Conservation (phyloP, 257 asterid species). For the Anisodus acutangulus region DNA sequence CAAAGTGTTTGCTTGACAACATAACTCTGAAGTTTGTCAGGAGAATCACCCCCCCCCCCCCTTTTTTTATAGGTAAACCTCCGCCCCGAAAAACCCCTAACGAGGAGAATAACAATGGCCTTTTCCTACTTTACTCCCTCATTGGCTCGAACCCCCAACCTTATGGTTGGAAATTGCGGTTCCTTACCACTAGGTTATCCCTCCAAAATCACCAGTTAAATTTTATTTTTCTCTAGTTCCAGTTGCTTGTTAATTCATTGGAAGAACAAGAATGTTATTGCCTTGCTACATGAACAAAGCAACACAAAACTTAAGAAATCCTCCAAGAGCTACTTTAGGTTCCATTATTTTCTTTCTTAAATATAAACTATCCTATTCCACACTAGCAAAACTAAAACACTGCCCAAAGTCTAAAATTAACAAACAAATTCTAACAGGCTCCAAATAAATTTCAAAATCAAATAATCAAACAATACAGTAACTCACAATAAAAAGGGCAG, state of each 20-base stretch:
- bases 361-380: neutral
- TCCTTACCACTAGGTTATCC: neutral
- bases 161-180: neutral
- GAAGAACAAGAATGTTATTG: neutral
- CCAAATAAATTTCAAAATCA: neutral
- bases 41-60: neutral
- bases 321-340: neutral
- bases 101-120: neutral
- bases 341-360: neutral
- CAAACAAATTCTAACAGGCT: neutral
- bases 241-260: neutral
- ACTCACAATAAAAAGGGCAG: neutral
- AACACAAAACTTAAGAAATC: neutral
- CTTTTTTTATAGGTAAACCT: neutral
- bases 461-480: neutral
- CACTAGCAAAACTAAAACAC: neutral
- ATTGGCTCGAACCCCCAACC: neutral
- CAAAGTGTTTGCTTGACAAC: neutral
- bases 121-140: neutral
- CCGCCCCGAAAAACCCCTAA: neutral
- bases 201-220: neutral
- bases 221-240: neutral
- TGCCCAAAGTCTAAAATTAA: neutral
- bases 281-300: conserved; percentile 4
- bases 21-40: neutral